phyloP scores from a whole-genome alignment of 192 early-diverging fungal genomes.

The Globomyces pollinis-pini region DNA sequence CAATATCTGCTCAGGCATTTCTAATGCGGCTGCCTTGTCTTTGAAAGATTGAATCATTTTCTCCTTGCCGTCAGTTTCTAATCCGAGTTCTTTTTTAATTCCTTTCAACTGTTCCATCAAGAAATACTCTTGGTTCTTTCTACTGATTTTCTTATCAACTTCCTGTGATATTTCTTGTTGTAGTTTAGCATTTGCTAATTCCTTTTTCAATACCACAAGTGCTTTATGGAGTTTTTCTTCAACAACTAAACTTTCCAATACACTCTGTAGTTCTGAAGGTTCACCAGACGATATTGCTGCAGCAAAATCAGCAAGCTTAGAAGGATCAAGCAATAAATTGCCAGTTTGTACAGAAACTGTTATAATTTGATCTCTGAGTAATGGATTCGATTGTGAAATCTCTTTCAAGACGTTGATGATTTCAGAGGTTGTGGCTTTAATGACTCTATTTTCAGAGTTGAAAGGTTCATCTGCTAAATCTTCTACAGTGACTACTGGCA shows the following conservation, averaged over 20 bases:
- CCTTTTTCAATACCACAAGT: constrained; percentile 91
- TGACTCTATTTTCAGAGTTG: constrained; percentile 72
- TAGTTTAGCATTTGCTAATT: constrained; percentile 92
- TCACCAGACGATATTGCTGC: constrained; percentile 93
- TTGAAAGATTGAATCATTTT: constrained; percentile 93
- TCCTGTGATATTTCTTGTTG: constrained; percentile 97
- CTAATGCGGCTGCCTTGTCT: constrained; percentile 70
- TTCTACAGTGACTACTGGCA: constrained; percentile 73
- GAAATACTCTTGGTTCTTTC: constrained; percentile 97
- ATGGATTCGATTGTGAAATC: constrained; percentile 86
- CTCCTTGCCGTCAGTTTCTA: constrained; percentile 97
- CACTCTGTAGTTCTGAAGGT: constrained; percentile 82
- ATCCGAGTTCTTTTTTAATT: constrained; percentile 97
- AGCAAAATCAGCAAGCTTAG: constrained; percentile 94
- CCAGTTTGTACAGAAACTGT: constrained; percentile 95
- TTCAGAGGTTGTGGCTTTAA: constrained; percentile 89
- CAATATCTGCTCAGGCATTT: constrained; percentile 83
- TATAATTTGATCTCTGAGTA: constrained; percentile 97
- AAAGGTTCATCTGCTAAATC: constrained; percentile 80
- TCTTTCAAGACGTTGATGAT: constrained; percentile 95
- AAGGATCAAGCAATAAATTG: constrained; percentile 90
- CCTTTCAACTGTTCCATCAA: constrained; percentile 99
- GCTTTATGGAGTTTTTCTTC: constrained; percentile 90
- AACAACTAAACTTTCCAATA: constrained; percentile 80
- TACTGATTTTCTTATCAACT: constrained; percentile 95